Conservation (phyloP, 1,284 basidiomycete species). For the Calocybe gambosa region DNA sequence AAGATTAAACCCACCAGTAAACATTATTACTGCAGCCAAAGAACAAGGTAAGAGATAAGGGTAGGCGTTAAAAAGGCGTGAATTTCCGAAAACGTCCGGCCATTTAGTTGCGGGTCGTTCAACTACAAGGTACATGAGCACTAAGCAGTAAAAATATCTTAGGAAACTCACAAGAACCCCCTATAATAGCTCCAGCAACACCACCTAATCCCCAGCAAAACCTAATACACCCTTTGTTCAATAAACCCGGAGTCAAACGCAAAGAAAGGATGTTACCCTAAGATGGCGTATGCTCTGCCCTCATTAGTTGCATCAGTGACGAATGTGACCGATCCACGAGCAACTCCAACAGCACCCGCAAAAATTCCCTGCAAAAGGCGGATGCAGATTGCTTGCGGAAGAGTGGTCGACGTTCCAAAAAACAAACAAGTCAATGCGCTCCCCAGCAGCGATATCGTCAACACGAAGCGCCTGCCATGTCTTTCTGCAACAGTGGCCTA, state of each 20-base stretch:
- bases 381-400: conserved; percentile 81
- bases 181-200: conserved; percentile 83
- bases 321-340: conserved; percentile 82
- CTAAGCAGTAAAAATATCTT: neutral
- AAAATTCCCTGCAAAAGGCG: conserved; percentile 94
- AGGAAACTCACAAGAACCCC: conserved; percentile 66
- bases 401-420: conserved; percentile 82
- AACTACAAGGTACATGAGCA: conserved; percentile 39
- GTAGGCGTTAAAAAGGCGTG: conserved; percentile 70
- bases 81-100: conserved; percentile 63
- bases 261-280: conserved; percentile 51
- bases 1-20: conserved; percentile 46
- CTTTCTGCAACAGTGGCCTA: conserved; percentile 92
- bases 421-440: conserved; percentile 73
- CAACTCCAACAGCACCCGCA: conserved; percentile 91
- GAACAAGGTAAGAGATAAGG: conserved; percentile 91
- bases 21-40: conserved; percentile 71
- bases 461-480: conserved; percentile 82
- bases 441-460: conserved; percentile 81
- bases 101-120: conserved; percentile 85
- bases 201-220: conserved; percentile 97
- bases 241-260: conserved; percentile 4
- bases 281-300: conserved; percentile 87
- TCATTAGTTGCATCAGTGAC: conserved; percentile 91
- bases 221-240: conserved; percentile 23